Percentiles rank a stretch among this genome's conserved stretches.
Conservation (phyloP, 768 basidiomycete species). For the Suillus occidentalis region DNA sequence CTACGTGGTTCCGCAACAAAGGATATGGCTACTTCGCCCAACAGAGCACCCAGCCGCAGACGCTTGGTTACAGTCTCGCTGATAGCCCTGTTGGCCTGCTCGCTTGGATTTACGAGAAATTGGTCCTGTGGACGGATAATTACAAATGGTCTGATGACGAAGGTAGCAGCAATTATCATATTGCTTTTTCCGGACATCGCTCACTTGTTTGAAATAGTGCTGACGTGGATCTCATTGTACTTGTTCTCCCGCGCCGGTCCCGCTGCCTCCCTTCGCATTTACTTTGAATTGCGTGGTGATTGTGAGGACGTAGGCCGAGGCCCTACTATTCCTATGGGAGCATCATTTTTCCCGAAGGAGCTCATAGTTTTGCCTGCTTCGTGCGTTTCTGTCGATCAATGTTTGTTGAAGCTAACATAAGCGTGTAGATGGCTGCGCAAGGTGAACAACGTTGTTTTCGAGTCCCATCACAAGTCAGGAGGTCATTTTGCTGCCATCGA, state of each 20-base stretch:
- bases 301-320: not conserved
- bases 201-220: constrained; percentile 34
- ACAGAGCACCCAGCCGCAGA: constrained; percentile 50
- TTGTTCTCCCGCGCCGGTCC: constrained; percentile 62
- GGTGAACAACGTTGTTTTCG: constrained; percentile 44
- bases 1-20: constrained; percentile 15
- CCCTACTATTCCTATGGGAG: constrained; percentile 43
- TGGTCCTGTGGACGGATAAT: constrained; percentile 47
- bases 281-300: constrained; percentile 43
- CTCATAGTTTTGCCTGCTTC: constrained; percentile 33
- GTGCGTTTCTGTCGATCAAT: constrained; percentile 32
- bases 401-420: constrained; percentile 1
- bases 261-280: constrained; percentile 56
- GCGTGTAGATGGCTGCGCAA: constrained; percentile 43
- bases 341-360: constrained; percentile 56
- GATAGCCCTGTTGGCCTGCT: constrained; percentile 59
- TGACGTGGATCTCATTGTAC: constrained; percentile 61
- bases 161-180: constrained; percentile 30
- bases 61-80: constrained; percentile 51
- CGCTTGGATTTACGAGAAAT: constrained; percentile 57
- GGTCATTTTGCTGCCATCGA: constrained; percentile 64
- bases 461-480: constrained; percentile 47
- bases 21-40: constrained; percentile 32
- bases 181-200: not conserved
- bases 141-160: constrained; percentile 63